These are phyloP conservation scores for Cryptococcus depauperatus DNA, from an alignment of 1,284 basidiomycete species.

Conservation along the genomic window DNA sequence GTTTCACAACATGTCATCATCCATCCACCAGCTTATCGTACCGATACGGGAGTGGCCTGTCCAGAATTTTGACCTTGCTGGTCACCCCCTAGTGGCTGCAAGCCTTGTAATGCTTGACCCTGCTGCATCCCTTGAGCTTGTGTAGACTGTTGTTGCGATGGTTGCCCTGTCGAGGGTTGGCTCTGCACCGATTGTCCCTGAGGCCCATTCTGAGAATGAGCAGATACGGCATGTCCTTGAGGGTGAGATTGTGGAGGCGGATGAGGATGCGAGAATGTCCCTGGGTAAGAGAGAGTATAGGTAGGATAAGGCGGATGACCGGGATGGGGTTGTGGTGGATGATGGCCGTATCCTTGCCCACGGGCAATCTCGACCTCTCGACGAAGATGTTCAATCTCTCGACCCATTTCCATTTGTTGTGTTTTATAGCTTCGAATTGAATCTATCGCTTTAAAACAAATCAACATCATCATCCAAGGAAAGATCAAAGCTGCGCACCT, in stretches of 20 bases:
- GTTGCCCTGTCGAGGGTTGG: constrained; percentile 1
- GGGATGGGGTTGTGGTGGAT: constrained; percentile 8
- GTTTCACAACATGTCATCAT: background rate
- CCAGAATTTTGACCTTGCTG: background rate
- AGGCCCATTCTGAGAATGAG: background rate
- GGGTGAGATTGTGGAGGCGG: background rate
- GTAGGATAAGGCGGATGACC: constrained; percentile 1
- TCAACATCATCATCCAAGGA: background rate
- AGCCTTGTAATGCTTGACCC: background rate
- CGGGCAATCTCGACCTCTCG: constrained; percentile 53
- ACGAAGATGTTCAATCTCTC: constrained; percentile 67
- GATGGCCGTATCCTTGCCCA: constrained; percentile 11
- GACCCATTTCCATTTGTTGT: constrained; percentile 61
- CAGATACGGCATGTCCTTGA: background rate
- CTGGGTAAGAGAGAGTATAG: background rate
- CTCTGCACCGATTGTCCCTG: constrained; percentile 1
- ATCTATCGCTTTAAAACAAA: constrained; percentile 61
- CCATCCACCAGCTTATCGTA: background rate
- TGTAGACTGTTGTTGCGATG: background rate
- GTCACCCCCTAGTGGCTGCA: background rate
- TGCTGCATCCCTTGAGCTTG: background rate
- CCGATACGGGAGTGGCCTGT: background rate
- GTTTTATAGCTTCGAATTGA: constrained; percentile 63
- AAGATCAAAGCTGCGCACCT: constrained; percentile 52
- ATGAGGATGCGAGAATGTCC: background rate